Evolutionary conservation across 257 asterid species (phyloP).

Genomic region (Solanum etuberosum): DNA sequence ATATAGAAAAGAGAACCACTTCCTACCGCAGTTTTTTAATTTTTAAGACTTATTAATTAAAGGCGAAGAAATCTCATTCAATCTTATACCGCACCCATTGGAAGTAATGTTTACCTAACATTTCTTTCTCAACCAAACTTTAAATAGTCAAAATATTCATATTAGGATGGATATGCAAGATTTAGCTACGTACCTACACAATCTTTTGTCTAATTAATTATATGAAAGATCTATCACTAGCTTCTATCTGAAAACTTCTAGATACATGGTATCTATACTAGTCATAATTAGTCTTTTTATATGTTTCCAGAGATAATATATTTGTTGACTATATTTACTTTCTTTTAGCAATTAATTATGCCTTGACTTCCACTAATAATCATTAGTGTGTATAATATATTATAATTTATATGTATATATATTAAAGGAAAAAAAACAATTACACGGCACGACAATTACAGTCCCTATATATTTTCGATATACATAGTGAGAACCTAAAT

Average conservation of each 20-base stretch:
- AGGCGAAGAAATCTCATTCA: fast-evolving
- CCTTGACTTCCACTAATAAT: background rate
- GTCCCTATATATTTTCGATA: background rate
- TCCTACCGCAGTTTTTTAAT: fast-evolving
- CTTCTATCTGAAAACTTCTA: background rate
- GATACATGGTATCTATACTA: background rate
- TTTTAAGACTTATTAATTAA: fast-evolving
- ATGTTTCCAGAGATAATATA: background rate
- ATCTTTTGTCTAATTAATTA: background rate
- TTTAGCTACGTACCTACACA: background rate
- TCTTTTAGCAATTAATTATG: background rate
- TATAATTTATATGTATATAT: background rate
- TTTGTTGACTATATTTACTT: background rate
- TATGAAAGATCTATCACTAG: background rate
- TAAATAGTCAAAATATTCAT: background rate
- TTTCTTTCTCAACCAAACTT: background rate
- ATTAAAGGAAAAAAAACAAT: background rate
- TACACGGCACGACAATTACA: background rate
- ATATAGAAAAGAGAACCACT: fast-evolving
- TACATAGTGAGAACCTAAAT: background rate
- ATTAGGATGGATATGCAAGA: background rate
- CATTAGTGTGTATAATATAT: background rate
- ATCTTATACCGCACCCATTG: background rate
- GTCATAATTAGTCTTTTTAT: background rate
- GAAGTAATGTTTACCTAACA: background rate